Base-by-base conservation (phyloP, 768 basidiomycete species). In the Russula dissimulans region DNA sequence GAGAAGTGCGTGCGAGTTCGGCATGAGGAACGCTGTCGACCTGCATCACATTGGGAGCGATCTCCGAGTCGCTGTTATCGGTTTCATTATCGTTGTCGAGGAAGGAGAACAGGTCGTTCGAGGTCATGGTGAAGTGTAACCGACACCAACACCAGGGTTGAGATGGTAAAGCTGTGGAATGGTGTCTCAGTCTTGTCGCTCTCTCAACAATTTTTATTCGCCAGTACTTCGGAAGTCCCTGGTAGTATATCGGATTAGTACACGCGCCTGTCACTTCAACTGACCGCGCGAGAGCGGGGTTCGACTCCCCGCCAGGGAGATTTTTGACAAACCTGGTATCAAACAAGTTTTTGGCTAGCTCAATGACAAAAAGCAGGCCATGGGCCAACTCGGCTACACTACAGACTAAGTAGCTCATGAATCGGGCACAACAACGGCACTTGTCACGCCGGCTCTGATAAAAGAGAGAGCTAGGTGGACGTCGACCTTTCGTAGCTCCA, bases 81-180 rank as follows among this genome's bases (percentile, higher is more conserved):
- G 62, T 60, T 12, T 54, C 61, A 18, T 69, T 65, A 26, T 51
- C 42, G 41, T 68, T 64, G 57, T 84, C 79, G 46, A 88, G 79
- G 70, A 88, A 88, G 3, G 85, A 84, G 69, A 88, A 88, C 38
- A 87, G 77, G 67, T 86, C 83, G 62, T 67, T 66, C 7, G 72
- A 64, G 56, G 69, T 60, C 73, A 74, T 74, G 60, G 34, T 36
- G 10, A 36, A 26, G 22, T 26, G 34, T 36, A 10, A 36, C 10
- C 10, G 34, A 5, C 34, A 36, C 34, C 34, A 17, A 48, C 29
- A 7, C 14, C 14, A 44, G 31, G 26, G 22, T 22, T 38, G 8
- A 26, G 15, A 5, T 11, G n/a, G 5, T 6, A 42, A 9, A n/a
- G 31, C n/a, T n/a, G n/a, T n/a, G n/a, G n/a, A n/a, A n/a, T n/a